These are phyloP conservation scores for Linanthus parryae DNA, from an alignment of 148 eudicot genomes.

Conservation along the genomic window DNA sequence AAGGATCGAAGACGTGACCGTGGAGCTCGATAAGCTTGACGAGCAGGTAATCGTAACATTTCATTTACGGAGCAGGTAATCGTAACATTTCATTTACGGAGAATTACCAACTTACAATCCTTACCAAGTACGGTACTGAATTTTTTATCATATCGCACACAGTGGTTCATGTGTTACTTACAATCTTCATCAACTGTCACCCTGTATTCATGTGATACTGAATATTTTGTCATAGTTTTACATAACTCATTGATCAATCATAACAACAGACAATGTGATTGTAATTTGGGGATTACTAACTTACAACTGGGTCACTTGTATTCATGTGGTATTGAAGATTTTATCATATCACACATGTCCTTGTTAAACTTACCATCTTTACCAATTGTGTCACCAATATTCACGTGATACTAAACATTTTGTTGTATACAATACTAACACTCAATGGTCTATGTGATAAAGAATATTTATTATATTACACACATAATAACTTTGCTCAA, in stretches of 20 bases:
- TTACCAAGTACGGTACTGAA: too few species aligned
- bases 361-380: not conserved
- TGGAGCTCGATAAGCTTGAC: constrained; percentile 32
- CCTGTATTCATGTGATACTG: not conserved
- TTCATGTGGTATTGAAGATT: too few species aligned
- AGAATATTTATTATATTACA: too few species aligned
- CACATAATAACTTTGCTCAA: too few species aligned
- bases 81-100: not conserved
- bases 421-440: too few species aligned
- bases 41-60: constrained; percentile 28
- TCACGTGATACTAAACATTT: too few species aligned
- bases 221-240: constrained; percentile 8
- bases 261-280: not conserved
- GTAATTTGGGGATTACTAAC: not conserved
- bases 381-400: not conserved
- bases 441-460: too few species aligned
- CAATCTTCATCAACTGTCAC: not conserved
- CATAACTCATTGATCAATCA: not conserved
- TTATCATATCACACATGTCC: too few species aligned
- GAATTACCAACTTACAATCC: not conserved
- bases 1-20: constrained; percentile 21
- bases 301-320: too few species aligned
- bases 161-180: too few species aligned
- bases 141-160: too few species aligned
- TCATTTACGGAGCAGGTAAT: not conserved